These are phyloP conservation scores for Bolboschoenus planiculmis DNA, from an alignment of 176 grass and related monocot genomes.

Conservation along the genomic window DNA sequence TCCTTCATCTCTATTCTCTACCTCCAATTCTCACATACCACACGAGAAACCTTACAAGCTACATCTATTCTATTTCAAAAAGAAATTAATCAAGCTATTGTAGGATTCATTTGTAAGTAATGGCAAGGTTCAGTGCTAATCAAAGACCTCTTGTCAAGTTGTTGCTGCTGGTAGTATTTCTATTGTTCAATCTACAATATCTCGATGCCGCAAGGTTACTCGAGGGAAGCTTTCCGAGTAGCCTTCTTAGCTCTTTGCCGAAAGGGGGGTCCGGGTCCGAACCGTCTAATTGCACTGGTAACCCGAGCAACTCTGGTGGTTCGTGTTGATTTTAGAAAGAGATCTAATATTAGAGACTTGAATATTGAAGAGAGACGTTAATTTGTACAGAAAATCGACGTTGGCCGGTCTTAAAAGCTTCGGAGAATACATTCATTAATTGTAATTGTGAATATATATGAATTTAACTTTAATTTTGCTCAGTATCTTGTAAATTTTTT, in stretches of 20 bases:
- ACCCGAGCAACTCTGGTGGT: neutral
- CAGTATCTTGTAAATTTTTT: no score
- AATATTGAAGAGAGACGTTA: neutral
- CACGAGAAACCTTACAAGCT: neutral
- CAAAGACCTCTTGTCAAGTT: neutral
- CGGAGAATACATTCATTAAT: no score
- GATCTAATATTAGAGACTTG: neutral
- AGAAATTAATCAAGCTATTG: no score
- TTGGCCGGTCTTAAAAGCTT: neutral
- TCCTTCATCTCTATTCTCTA: neutral
- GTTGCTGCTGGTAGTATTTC: neutral
- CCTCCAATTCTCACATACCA: no score
- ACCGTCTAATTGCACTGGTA: neutral
- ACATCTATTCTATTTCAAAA: neutral
- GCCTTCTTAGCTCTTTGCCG: slow-evolving; percentile 5
- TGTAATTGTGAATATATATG: no score
- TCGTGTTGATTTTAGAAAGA: neutral
- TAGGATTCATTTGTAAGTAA: no score
- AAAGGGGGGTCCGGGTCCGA: neutral
- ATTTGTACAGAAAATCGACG: neutral
- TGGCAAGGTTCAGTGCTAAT: neutral
- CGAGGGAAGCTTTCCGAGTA: slow-evolving; percentile 1
- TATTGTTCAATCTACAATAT: neutral
- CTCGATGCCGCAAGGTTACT: neutral
- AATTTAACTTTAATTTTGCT: no score